Percentiles rank a stretch among this genome's conserved stretches.
Conservation (phyloP, 257 asterid species). For the Voacanga thouarsii region DNA sequence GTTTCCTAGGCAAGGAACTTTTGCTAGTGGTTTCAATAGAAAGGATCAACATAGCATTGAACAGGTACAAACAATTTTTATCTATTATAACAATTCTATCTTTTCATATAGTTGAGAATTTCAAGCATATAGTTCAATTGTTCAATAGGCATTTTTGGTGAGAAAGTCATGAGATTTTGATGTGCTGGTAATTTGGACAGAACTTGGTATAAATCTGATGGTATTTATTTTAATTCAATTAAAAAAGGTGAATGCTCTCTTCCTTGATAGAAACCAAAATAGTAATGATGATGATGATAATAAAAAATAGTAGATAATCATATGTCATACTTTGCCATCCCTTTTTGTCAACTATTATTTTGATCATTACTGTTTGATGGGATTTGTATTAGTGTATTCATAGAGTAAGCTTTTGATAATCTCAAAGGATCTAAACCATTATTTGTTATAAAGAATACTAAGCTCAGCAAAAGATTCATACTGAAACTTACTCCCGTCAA, state of each 20-base stretch:
- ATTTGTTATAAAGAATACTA: too few relatives aligned
- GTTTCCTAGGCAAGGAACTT: conserved; percentile 84
- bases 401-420: too few relatives aligned
- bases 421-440: too few relatives aligned
- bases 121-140: not conserved
- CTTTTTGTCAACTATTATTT: not conserved
- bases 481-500: too few relatives aligned
- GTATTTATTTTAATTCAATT: not conserved
- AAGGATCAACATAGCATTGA: conserved; percentile 76
- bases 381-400: too few relatives aligned
- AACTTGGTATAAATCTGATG: not conserved
- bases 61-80: conserved; percentile 47
- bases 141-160: not conserved
- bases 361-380: too few relatives aligned
- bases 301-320: not conserved
- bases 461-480: too few relatives aligned
- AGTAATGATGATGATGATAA: not conserved
- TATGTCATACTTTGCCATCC: not conserved
- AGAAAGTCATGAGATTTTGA: not conserved
- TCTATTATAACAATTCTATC: not conserved
- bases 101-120: not conserved
- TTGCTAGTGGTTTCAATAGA: conserved; percentile 94
- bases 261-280: not conserved
- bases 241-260: not conserved
- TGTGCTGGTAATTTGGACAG: not conserved